Conservation (phyloP, 225 moss, liverwort and hornwort genomes). For the Polytrichum formosum region DNA sequence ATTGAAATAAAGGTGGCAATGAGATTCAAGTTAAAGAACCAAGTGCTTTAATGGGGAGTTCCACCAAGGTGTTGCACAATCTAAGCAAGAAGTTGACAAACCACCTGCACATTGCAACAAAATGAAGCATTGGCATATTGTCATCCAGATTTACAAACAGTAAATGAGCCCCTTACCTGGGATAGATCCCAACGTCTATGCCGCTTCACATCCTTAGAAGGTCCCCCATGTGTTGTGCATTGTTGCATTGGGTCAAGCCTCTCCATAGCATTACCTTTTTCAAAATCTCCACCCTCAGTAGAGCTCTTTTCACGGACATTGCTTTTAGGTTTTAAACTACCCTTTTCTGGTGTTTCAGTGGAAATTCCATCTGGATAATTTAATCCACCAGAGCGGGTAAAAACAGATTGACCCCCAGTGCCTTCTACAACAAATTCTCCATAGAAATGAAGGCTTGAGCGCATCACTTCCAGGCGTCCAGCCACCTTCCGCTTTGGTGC, state of each 20-base stretch:
- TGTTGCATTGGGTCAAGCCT: slow-evolving; percentile 31
- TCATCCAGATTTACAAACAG: no score
- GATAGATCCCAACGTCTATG: slow-evolving; percentile 41
- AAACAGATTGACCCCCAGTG: slow-evolving; percentile 35
- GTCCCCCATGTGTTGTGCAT: slow-evolving; percentile 14
- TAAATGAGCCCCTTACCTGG: slow-evolving; percentile 14
- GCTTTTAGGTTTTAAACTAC: slow-evolving; percentile 1
- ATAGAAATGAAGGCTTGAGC: slow-evolving; percentile 33
- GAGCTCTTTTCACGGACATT: slow-evolving; percentile 13
- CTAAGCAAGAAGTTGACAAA: no score
- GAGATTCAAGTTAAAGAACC: no score
- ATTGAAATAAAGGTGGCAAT: no score
- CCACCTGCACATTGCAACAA: no score
- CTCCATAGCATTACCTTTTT: slow-evolving; percentile 34
- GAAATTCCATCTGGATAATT: slow-evolving; percentile 18
- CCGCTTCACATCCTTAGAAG: slow-evolving; percentile 31
- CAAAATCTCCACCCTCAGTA: slow-evolving; percentile 15
- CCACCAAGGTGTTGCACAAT: no score
- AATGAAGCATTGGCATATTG: no score
- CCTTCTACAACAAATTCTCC: slow-evolving; percentile 47
- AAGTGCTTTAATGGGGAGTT: no score
- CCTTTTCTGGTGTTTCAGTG: slow-evolving; percentile 26
- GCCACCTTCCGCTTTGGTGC: slow-evolving; percentile 35
- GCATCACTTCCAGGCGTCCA: slow-evolving; percentile 35
- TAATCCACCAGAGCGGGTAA: slow-evolving; percentile 28